A percentile compares a stretch with the other conserved stretches of the same genome.
phyloP scores from a whole-genome alignment of 2,329 filamentous ascomycete species.

The Gyromitra esculenta region DNA sequence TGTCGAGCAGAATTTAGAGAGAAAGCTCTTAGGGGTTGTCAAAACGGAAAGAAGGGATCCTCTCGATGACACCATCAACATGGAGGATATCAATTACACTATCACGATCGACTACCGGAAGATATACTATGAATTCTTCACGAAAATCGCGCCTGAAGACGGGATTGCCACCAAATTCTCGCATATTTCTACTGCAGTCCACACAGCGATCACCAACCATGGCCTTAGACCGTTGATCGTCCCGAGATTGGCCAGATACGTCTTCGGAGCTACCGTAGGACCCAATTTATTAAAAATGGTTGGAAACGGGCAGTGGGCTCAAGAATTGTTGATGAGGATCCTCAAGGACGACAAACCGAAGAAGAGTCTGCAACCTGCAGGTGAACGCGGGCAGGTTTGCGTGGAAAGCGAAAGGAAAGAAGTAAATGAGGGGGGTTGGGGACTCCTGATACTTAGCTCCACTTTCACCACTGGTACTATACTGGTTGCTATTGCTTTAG shows the following conservation, averaged over 20 bases:
- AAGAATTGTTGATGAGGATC: slow-evolving; percentile 9
- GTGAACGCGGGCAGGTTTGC: background rate
- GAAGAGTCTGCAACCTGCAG: background rate
- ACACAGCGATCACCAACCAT: slow-evolving; percentile 22
- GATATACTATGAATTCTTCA: slow-evolving; percentile 35
- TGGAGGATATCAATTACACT: slow-evolving; percentile 11
- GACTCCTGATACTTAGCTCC: slow-evolving; percentile 8
- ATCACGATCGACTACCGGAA: slow-evolving; percentile 17
- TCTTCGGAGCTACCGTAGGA: slow-evolving; percentile 31
- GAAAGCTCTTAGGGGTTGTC: slow-evolving; percentile 27
- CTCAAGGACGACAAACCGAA: slow-evolving; percentile 3
- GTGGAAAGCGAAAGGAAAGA: background rate
- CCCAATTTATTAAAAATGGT: slow-evolving; percentile 39
- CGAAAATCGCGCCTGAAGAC: slow-evolving; percentile 18
- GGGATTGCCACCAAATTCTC: slow-evolving; percentile 18
- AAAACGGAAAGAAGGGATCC: slow-evolving; percentile 29
- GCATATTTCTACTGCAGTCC: slow-evolving; percentile 24
- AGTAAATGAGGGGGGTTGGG: slow-evolving; percentile 4
- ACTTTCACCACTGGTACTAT: background rate
- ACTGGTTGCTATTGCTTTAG: slow-evolving; percentile 2
- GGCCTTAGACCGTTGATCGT: slow-evolving; percentile 23
- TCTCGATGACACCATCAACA: background rate
- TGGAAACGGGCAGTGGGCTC: slow-evolving; percentile 29
- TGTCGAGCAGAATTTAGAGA: slow-evolving; percentile 18
- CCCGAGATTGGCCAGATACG: slow-evolving; percentile 38